Conservation (phyloP, 192 early-diverging fungal species). For the Backusella sp. region DNA sequence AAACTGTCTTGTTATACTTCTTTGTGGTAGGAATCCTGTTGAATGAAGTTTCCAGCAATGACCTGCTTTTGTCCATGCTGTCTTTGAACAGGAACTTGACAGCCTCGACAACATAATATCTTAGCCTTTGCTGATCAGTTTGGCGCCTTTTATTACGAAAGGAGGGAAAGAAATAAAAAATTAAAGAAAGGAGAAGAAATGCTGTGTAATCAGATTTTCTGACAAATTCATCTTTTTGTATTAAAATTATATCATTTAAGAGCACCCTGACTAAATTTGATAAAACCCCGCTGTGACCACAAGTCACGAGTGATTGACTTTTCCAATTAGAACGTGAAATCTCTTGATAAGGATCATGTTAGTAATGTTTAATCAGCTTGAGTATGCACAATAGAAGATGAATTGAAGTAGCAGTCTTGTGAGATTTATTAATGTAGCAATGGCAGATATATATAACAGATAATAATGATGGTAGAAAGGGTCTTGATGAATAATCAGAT, state of each 20-base stretch:
- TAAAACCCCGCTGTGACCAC: neutral
- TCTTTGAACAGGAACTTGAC: neutral
- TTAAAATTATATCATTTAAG: constrained; percentile 8
- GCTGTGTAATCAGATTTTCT: neutral
- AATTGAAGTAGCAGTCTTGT: too few relatives aligned
- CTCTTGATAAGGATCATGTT: neutral
- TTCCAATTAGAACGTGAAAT: neutral
- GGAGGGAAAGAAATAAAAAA: neutral
- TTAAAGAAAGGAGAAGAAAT: neutral
- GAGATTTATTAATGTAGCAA: too few relatives aligned
- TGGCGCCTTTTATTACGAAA: neutral
- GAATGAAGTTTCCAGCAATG: constrained; percentile 7
- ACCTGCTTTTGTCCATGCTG: neutral
- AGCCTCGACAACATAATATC: neutral
- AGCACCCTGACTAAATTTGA: neutral
- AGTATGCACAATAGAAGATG: too few relatives aligned
- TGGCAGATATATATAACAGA: neutral
- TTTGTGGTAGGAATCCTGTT: neutral
- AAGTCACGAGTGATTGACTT: neutral
- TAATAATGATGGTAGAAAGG: neutral
- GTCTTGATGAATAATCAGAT: neutral
- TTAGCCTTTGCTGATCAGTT: neutral
- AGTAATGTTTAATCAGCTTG: neutral
- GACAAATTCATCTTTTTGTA: neutral
- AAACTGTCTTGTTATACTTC: neutral